Evolutionary conservation across 306 rosid genomes (phyloP), one percentile per base, ranked within the genome.

Genomic region (Carpinus fangiana): DNA sequence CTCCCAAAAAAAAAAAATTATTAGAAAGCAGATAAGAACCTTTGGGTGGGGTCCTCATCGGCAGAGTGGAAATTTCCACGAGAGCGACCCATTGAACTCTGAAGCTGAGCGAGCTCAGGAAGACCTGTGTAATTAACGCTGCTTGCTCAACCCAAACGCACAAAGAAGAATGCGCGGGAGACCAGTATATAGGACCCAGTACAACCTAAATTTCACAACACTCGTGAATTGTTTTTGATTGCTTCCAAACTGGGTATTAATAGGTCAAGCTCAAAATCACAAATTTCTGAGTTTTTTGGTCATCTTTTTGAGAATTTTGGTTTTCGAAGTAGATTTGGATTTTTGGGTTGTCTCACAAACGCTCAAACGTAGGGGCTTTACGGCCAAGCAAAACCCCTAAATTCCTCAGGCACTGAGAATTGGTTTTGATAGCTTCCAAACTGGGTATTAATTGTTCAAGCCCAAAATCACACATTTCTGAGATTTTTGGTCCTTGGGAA

Each of bases 31-130:
- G 70, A 12, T 61, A 67, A 75, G 28, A 87, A 96, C 98, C 99
- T 93, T 82, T 90, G 99, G 47, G 87, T 84, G 31, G 97, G 98
- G 81, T 96, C 99, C 57, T 93, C 99, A 66, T 93, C 96, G 34
- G 88, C 84, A 12, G 88, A 81, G 73, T 88, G 97, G 73, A 93
- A 93, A 79, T 92, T 92, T 41, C 93, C 96, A 67, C 99, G 97
- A 85, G 98, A 96, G 78, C 99, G 97, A 84, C 94, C 99, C 99
- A 96, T 95, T 86, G 86, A 61, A 64, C 78, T 60, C 77, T 56
- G 72, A 46, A 75, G 78, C 55, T 54, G 73, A 83, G 73, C 6
- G 57, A 73, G 73, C 78, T 78, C 76, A 36, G 80, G 65, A 67
- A 54, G 76, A 73, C 48, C 57, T 73, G 61, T 31, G 48, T 20